phyloP scores from a whole-genome alignment of 2,329 filamentous ascomycete species.

The Penicillium paneum region DNA sequence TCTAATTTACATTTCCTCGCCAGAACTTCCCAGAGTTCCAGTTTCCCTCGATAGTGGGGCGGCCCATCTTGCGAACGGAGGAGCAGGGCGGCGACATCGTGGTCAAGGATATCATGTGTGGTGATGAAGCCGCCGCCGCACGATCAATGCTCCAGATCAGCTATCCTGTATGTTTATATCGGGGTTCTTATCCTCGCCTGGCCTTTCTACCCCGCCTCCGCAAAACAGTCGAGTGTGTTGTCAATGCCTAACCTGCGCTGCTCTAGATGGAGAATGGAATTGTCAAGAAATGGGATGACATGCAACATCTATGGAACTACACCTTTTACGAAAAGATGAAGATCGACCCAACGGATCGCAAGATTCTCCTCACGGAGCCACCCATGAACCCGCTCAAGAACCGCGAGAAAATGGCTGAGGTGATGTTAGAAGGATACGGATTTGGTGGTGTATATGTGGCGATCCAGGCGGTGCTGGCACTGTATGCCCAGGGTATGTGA shows the following conservation, averaged over 20 bases:
- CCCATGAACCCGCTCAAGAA: slow-evolving; percentile 98
- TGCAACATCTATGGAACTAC: slow-evolving; percentile 99
- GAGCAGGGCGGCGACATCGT: slow-evolving; percentile 72
- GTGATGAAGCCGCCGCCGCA: slow-evolving; percentile 93
- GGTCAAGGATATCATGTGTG: slow-evolving; percentile 99
- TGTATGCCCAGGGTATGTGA: slow-evolving; percentile 84
- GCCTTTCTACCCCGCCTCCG: slow-evolving; percentile 17
- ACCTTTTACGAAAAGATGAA: slow-evolving; percentile 98
- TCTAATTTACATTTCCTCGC: slow-evolving; percentile 7
- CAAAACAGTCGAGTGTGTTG: slow-evolving; percentile 23
- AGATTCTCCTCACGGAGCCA: slow-evolving; percentile 95
- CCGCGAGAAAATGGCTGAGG: slow-evolving; percentile 95
- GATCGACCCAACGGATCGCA: slow-evolving; percentile 83
- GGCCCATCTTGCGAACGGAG: slow-evolving; percentile 94
- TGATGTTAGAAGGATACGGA: slow-evolving; percentile 97
- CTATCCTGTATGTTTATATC: slow-evolving; percentile 66
- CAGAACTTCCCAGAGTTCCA: slow-evolving; percentile 99
- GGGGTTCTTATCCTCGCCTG: slow-evolving; percentile 1
- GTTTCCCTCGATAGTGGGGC: slow-evolving; percentile 96
- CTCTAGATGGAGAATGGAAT: slow-evolving; percentile 96
- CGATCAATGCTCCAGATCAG: slow-evolving; percentile 97
- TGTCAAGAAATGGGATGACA: slow-evolving; percentile 99
- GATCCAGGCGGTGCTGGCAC: slow-evolving; percentile 90
- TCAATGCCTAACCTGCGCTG: slow-evolving; percentile 15
- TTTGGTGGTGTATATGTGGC: slow-evolving; percentile 98